These are phyloP conservation scores for Guadua angustifolia DNA, from an alignment of 176 grass and related monocot genomes.

Conservation along the genomic window DNA sequence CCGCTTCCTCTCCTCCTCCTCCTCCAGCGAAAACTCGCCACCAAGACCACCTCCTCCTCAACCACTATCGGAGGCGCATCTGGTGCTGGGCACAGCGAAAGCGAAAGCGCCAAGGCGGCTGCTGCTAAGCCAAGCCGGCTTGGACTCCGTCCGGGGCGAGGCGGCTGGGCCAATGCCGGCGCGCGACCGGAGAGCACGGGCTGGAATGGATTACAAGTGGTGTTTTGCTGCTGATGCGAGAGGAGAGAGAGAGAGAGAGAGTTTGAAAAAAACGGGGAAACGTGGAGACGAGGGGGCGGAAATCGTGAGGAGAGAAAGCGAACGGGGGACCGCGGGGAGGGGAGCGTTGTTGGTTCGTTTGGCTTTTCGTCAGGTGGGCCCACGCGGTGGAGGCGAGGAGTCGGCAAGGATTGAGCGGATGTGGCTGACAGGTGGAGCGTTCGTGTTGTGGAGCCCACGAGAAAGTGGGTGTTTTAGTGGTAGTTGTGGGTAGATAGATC, in stretches of 20 bases:
- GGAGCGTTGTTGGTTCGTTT: neutral
- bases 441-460: neutral
- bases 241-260: neutral
- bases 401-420: neutral
- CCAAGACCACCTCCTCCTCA: neutral
- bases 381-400: neutral
- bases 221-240: neutral
- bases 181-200: constrained; percentile 7
- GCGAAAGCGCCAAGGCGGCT: neutral
- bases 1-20: neutral
- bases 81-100: neutral
- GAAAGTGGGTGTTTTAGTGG: neutral
- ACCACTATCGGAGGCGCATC: constrained; percentile 12
- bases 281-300: constrained; percentile 37
- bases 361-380: constrained; percentile 13
- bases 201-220: constrained; percentile 33
- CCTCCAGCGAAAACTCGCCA: neutral
- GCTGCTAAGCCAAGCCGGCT: neutral
- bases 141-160: neutral
- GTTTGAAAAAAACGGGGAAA: constrained; percentile 21
- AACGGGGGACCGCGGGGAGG: neutral
- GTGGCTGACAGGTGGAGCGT: neutral
- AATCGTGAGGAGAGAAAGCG: constrained; percentile 36
- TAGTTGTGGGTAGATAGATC: neutral
- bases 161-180: constrained; percentile 27